These are phyloP conservation scores for Xylaria polymorpha DNA, from an alignment of 2,329 filamentous ascomycete genomes.

Conservation along the genomic window DNA sequence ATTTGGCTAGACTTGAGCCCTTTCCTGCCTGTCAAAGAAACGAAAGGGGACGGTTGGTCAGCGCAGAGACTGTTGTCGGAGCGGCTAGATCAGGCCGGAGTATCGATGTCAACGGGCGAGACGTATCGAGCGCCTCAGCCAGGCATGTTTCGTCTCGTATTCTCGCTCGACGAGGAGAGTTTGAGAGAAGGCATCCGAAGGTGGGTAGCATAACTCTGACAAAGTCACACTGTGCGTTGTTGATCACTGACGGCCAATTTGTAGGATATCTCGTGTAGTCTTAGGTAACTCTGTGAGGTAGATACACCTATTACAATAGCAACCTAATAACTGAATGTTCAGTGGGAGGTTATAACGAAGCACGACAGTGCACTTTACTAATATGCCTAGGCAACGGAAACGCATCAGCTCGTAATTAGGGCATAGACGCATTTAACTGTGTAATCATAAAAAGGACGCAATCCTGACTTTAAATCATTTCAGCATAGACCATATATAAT, in stretches of 20 bases:
- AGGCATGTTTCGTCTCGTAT: constrained; percentile 40
- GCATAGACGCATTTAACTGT: background rate
- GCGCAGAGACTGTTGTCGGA: constrained; percentile 40
- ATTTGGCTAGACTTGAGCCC: constrained; percentile 41
- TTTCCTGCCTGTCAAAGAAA: constrained; percentile 37
- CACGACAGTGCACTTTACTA: background rate
- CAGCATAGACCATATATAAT: background rate
- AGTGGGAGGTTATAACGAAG: background rate
- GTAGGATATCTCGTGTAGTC: constrained; percentile 3
- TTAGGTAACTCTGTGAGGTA: background rate
- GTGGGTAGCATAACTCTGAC: constrained; percentile 13
- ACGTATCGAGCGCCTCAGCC: constrained; percentile 36
- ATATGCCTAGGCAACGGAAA: background rate
- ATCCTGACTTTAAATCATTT: background rate
- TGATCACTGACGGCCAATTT: background rate
- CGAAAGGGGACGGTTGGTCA: constrained; percentile 41
- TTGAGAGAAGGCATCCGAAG: constrained; percentile 41
- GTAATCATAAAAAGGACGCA: background rate
- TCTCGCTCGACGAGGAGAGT: constrained; percentile 37
- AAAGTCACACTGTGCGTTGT: background rate
- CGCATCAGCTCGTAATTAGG: background rate
- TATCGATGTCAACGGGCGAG: constrained; percentile 39
- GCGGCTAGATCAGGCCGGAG: constrained; percentile 36
- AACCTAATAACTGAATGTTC: background rate
- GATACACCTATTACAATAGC: background rate